Evolutionary conservation across 805 yeast genomes (phyloP).

Genomic region (Vanderwaltozyma polyspora): DNA sequence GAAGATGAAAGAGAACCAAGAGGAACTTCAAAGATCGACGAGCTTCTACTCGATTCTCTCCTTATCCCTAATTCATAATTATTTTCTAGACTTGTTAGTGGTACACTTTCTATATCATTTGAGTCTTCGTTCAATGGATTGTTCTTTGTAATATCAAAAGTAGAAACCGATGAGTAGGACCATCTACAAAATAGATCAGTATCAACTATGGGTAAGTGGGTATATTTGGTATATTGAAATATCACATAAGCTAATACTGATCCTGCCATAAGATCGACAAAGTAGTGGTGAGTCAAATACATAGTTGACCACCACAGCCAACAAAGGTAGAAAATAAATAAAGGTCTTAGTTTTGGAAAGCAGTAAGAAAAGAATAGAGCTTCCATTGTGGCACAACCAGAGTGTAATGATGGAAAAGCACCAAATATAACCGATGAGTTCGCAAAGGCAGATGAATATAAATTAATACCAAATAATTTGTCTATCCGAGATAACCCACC

Average conservation of each 20-base stretch:
- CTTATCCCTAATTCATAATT: conserved; percentile 21
- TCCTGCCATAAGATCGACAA: conserved; percentile 84
- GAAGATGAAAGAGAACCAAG: conserved; percentile 25
- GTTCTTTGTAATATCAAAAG: conserved; percentile 20
- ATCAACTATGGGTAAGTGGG: conserved; percentile 50
- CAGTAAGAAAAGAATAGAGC: conserved; percentile 73
- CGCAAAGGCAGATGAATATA: conserved; percentile 71
- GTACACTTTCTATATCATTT: conserved; percentile 24
- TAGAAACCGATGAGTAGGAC: conserved; percentile 41
- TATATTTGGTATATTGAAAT: conserved; percentile 58
- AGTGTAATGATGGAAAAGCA: conserved; percentile 77
- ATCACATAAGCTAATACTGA: conserved; percentile 69
- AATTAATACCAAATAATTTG: conserved; percentile 58
- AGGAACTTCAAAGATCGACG: conserved; percentile 26
- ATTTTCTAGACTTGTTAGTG: conserved; percentile 13
- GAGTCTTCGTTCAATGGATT: conserved; percentile 28
- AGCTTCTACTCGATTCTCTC: conserved; percentile 15
- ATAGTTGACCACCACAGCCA: conserved; percentile 98
- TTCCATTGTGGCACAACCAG: conserved; percentile 93
- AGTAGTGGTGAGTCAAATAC: conserved; percentile 95
- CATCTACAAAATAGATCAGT: conserved; percentile 51
- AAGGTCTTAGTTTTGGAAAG: conserved; percentile 57
- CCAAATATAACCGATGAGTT: conserved; percentile 92
- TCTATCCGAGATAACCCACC: conserved; percentile 91
- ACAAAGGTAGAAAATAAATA: conserved; percentile 64